Evolutionary conservation across 1,284 basidiomycete genomes (phyloP), one percentile per base, ranked within the genome.

Genomic region (Coniophora puteana): DNA sequence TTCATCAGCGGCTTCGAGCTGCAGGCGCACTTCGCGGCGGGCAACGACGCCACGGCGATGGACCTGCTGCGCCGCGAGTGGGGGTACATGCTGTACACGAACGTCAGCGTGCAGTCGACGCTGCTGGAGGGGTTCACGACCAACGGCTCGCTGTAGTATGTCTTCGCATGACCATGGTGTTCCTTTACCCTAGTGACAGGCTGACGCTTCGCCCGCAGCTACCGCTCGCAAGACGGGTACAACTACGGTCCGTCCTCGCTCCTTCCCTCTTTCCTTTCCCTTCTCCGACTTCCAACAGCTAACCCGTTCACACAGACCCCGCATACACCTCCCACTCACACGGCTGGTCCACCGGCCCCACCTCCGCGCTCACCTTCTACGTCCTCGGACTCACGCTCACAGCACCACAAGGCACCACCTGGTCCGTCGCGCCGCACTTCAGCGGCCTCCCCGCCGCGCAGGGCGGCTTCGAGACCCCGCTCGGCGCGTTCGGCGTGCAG

Each of bases 1-100:
- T 75, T 74, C 40, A 72, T 74, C 10, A 56, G 65, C 35, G 68
- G 71, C 3, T 72, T 73, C 43, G 72, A 75, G 66, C 53, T 74
- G 1, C 69, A 72, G 59, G 71, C 71, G 4, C 71, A 74, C 45
- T 73, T 74, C 38, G 61, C 62, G n/a, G 62, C 69, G 1, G 69
- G 66, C 4, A 66, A 73, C 38, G 64, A 66, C 16, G 59, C 54
- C 0, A 53, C 65, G 11, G 71, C 71, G 2, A 53, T 75, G 38
- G 70, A 74, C 39, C 56, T 75, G 2, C 50, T 75, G 11, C 58
- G 66, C 20, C 48, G 67, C 13, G 67, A 68, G 20, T 75, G 72
- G 72, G 72, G 71, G 1, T 75, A 70, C 52, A 73, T 74, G 53
- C 50, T 75, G 3, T 63, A 64, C 46, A 72, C 69, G 5, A 60